Percentiles rank a stretch among this genome's conserved stretches.
Conservation (phyloP, 805 yeast genomes). For the Pichia ethanolica region DNA sequence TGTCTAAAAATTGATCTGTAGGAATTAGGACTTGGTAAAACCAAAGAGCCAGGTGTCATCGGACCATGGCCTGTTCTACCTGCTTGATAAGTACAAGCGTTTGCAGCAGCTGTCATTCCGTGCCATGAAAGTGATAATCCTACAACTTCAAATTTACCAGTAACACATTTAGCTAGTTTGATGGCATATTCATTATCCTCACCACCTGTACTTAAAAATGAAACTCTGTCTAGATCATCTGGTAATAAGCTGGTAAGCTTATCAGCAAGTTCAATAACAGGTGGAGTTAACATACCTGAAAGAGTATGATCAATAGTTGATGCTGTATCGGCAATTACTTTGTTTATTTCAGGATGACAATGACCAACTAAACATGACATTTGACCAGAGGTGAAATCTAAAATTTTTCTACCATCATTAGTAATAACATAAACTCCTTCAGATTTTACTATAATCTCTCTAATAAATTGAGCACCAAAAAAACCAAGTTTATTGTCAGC, state of each 20-base stretch:
- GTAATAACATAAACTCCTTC: constrained; percentile 21
- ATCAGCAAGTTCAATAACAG: constrained; percentile 25
- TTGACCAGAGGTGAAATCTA: constrained; percentile 26
- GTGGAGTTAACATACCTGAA: constrained; percentile 24
- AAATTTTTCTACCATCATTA: constrained; percentile 16
- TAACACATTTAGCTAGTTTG: constrained; percentile 24
- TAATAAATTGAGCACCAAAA: constrained; percentile 17
- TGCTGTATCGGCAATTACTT: constrained; percentile 19
- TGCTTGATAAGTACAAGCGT: constrained; percentile 20
- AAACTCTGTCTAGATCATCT: constrained; percentile 19
- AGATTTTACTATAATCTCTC: constrained; percentile 16
- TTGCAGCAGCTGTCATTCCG: constrained; percentile 26
- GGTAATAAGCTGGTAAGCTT: constrained; percentile 20
- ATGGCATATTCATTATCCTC: constrained; percentile 30
- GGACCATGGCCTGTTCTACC: constrained; percentile 26
- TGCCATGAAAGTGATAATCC: constrained; percentile 26
- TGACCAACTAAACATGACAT: constrained; percentile 24
- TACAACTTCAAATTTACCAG: constrained; percentile 24
- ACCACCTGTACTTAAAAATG: constrained; percentile 26
- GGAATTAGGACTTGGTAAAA: constrained; percentile 23
- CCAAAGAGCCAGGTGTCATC: constrained; percentile 21
- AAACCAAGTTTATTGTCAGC: constrained; percentile 12
- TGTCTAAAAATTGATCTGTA: constrained; percentile 23
- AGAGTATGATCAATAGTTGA: constrained; percentile 20
- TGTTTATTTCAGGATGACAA: constrained; percentile 21